A percentile compares a stretch with the other conserved stretches of the same genome.
Evolutionary conservation across 208 protist genomes (phyloP).

Genomic region (Angomonas desouzai): DNA sequence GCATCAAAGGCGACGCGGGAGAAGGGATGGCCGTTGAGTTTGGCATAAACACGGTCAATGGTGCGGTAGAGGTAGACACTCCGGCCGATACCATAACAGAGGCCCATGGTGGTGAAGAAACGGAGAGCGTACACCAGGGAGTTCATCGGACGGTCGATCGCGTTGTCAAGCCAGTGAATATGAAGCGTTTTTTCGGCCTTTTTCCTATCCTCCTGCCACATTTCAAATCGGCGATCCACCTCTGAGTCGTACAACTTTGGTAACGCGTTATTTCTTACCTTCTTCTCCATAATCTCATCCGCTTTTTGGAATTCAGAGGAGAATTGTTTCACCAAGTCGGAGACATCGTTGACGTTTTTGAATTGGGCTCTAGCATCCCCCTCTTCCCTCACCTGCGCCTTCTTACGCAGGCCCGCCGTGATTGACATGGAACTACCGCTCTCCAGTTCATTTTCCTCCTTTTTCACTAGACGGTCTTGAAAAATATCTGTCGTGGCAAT

Average conservation of each 20-base stretch:
- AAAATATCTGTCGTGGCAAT: background rate
- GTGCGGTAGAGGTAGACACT: conserved; percentile 79
- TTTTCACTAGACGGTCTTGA: background rate
- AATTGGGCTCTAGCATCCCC: conserved; percentile 32
- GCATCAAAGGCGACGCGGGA: conserved; percentile 60
- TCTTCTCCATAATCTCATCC: conserved; percentile 43
- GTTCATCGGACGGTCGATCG: conserved; percentile 52
- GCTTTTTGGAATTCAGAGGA: conserved; percentile 50
- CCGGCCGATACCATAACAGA: conserved; percentile 75
- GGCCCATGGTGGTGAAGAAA: conserved; percentile 59
- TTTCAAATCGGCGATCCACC: conserved; percentile 60
- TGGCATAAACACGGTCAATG: conserved; percentile 87
- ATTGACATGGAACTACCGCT: background rate
- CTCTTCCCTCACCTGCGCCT: background rate
- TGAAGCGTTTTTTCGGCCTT: conserved; percentile 47
- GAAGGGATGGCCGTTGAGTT: conserved; percentile 77
- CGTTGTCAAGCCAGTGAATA: conserved; percentile 79
- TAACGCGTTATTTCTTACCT: conserved; percentile 24
- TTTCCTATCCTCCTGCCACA: conserved; percentile 70
- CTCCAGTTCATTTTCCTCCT: background rate
- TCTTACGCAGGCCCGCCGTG: background rate
- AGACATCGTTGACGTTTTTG: conserved; percentile 68
- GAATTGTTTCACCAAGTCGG: conserved; percentile 50
- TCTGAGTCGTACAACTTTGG: conserved; percentile 67
- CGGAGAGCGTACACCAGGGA: conserved; percentile 60